Conservation (phyloP, 106 monocot species). For the Acanthochlamys bracteata region DNA sequence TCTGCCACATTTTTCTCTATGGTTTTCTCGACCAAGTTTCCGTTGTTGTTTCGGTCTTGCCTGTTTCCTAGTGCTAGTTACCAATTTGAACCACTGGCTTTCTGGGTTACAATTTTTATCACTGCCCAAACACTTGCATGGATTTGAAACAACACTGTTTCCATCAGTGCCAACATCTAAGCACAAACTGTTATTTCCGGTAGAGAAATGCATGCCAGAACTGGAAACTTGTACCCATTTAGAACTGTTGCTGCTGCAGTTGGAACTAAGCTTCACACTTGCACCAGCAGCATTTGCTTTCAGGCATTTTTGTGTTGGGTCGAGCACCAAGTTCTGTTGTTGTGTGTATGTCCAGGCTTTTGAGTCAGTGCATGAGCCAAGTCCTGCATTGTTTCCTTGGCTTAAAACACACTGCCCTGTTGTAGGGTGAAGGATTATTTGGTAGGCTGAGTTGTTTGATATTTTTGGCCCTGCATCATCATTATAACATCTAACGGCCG, state of each 20-base stretch:
- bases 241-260: constrained; percentile 18
- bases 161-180: constrained; percentile 22
- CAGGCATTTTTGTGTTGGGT: constrained; percentile 28
- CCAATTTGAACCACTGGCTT: constrained; percentile 74
- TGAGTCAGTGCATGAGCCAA: constrained; percentile 38
- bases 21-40: too few relatives aligned
- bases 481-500: not conserved
- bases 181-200: constrained; percentile 15
- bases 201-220: constrained; percentile 55
- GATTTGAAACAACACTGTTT: constrained; percentile 2
- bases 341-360: constrained; percentile 45
- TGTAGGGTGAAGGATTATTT: constrained; percentile 51
- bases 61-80: constrained; percentile 28
- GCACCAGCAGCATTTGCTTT: constrained; percentile 17
- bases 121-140: constrained; percentile 50
- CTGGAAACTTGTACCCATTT: constrained; percentile 45
- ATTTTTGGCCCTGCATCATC: constrained; percentile 14
- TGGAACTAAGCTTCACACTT: not conserved
- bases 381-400: not conserved
- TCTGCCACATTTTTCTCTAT: too few relatives aligned
- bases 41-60: too few relatives aligned
- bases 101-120: constrained; percentile 41
- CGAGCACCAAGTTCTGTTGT: constrained; percentile 17
- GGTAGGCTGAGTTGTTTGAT: constrained; percentile 13
- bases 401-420: constrained; percentile 43